Conservation (phyloP, 345 rosid species). For the Eucalyptus cloeziana region DNA sequence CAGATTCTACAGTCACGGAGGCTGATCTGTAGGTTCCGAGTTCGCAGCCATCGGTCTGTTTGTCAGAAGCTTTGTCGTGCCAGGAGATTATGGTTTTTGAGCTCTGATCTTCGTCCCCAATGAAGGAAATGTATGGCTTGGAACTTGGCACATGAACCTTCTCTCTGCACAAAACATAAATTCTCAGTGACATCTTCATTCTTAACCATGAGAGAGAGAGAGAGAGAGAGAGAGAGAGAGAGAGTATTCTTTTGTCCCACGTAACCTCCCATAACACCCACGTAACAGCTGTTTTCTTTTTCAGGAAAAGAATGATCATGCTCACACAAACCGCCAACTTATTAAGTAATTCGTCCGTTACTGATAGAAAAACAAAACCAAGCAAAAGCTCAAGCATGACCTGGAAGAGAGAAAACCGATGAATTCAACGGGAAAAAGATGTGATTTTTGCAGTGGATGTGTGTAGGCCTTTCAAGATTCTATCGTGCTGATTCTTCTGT, state of each 20-base stretch:
- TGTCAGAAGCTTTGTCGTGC: slow-evolving; percentile 74
- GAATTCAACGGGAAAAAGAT: not conserved
- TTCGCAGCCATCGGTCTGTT: slow-evolving; percentile 16
- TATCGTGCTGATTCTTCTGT: not conserved
- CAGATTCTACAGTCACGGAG: slow-evolving; percentile 53
- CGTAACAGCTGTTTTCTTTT: not conserved
- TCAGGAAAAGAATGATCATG: not conserved
- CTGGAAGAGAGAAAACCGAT: not conserved
- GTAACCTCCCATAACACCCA: not conserved
- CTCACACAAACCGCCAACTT: not conserved
- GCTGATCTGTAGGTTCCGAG: slow-evolving; percentile 78
- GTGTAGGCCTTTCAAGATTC: not conserved
- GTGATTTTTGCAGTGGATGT: not conserved
- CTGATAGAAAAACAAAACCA: not conserved
- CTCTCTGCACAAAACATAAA: slow-evolving; percentile 36
- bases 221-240: not conserved
- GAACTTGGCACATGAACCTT: slow-evolving; percentile 50
- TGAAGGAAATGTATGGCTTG: slow-evolving; percentile 70
- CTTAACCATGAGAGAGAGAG: not conserved
- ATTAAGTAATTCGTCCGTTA: not conserved
- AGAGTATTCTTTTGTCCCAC: not conserved
- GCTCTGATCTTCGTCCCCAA: slow-evolving; percentile 35
- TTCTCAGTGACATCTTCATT: not conserved
- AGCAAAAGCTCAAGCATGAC: not conserved
- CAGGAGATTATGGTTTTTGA: slow-evolving; percentile 50